Evolutionary conservation across 208 protist genomes (phyloP).

Genomic region (Leishmania guyanensis): DNA sequence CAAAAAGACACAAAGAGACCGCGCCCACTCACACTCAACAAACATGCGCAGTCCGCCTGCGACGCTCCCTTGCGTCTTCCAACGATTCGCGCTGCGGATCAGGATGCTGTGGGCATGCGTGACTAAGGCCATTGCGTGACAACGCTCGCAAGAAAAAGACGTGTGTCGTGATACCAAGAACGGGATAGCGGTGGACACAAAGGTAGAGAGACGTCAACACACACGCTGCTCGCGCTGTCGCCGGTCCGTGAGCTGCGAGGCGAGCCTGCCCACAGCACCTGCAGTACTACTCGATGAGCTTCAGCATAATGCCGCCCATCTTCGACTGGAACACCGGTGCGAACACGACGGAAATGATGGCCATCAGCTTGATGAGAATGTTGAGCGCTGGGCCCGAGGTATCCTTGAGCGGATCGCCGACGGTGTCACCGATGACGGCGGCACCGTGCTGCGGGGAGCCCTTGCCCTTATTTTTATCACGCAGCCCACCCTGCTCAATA

Average conservation of each 20-base stretch:
- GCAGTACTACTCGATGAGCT: constrained; percentile 46
- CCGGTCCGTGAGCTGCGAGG: not conserved
- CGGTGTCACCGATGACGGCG: constrained; percentile 96
- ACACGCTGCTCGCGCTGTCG: not conserved
- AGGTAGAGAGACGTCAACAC: not conserved
- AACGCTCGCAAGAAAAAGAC: not conserved
- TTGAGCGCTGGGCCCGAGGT: constrained; percentile 95
- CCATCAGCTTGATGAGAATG: constrained; percentile 96
- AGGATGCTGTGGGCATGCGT: not conserved
- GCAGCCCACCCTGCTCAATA: constrained; percentile 91
- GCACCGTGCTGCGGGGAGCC: constrained; percentile 93
- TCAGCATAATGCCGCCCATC: constrained; percentile 73
- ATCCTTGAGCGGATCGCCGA: constrained; percentile 98
- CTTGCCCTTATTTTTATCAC: constrained; percentile 91
- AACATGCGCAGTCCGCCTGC: not conserved
- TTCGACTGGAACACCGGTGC: constrained; percentile 84
- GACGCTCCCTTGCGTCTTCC: not conserved
- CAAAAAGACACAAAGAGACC: not conserved
- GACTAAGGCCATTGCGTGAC: not conserved
- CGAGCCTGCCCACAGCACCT: not conserved
- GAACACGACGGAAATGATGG: constrained; percentile 95
- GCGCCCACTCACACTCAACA: not conserved
- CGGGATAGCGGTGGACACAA: not conserved
- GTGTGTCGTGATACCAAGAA: not conserved
- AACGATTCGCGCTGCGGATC: not conserved